Evolutionary conservation across 495 filamentous ascomycete genomes (phyloP).

Genomic region (Penicillium manginii): DNA sequence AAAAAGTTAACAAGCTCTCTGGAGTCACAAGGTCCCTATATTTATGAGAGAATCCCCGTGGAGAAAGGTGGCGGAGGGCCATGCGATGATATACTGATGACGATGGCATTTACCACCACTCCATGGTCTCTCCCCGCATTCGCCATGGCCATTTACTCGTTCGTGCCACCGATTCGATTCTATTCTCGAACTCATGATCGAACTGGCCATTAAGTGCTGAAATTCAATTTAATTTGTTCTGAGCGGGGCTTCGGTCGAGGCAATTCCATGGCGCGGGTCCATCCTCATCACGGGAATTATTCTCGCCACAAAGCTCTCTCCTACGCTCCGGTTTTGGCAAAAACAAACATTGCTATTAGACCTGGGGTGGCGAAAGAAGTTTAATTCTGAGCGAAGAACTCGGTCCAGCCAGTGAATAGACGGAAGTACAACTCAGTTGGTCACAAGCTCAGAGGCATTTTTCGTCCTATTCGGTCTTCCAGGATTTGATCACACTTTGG

Average conservation of each 20-base stretch:
- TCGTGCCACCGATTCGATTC: constrained; percentile 21
- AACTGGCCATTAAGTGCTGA: constrained; percentile 15
- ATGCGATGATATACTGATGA: constrained; percentile 31
- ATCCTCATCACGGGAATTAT: constrained; percentile 3
- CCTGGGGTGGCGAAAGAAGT: neutral
- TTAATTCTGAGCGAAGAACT: neutral
- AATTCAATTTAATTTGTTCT: neutral
- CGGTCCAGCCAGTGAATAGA: neutral
- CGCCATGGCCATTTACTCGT: constrained; percentile 13
- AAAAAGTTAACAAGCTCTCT: neutral
- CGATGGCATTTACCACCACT: constrained; percentile 29
- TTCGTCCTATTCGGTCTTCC: no score
- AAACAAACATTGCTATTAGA: neutral
- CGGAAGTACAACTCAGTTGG: no score
- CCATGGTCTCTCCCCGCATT: constrained; percentile 22
- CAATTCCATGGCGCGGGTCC: constrained; percentile 1
- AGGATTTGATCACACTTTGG: no score
- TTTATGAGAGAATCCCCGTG: constrained; percentile 17
- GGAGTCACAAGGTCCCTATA: neutral
- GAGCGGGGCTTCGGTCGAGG: neutral
- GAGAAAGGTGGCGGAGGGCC: constrained; percentile 20
- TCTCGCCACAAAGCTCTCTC: constrained; percentile 13
- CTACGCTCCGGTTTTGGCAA: neutral
- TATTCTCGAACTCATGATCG: constrained; percentile 11
- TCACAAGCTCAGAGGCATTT: no score